Evolutionary conservation across 2,329 filamentous ascomycete genomes (phyloP).

Genomic region (Lojkania enalia): DNA sequence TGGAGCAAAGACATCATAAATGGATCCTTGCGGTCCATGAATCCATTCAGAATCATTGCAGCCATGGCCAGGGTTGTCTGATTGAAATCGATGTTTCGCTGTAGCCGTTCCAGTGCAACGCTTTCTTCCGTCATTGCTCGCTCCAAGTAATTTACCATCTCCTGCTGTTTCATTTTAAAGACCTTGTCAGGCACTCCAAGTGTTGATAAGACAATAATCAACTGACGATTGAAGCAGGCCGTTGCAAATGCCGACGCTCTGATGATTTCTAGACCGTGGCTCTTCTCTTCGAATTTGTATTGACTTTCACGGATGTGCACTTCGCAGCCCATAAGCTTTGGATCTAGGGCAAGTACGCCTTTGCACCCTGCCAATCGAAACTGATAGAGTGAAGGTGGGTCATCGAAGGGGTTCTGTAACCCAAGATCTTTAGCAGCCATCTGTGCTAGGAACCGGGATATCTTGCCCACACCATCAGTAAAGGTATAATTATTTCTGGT

Average conservation of each 20-base stretch:
- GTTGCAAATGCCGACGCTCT: slow-evolving; percentile 74
- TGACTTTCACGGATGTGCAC: slow-evolving; percentile 84
- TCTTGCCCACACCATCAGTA: slow-evolving; percentile 90
- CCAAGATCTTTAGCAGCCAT: slow-evolving; percentile 73
- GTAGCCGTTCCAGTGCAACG: slow-evolving; percentile 69
- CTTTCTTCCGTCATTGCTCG: slow-evolving; percentile 67
- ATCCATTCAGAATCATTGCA: slow-evolving; percentile 76
- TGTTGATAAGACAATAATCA: slow-evolving; percentile 80
- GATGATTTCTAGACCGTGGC: slow-evolving; percentile 81
- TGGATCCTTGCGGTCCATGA: slow-evolving; percentile 74
- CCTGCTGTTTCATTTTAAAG: slow-evolving; percentile 68
- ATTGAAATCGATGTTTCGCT: slow-evolving; percentile 81
- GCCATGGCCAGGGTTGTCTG: slow-evolving; percentile 75
- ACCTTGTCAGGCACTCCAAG: slow-evolving; percentile 70
- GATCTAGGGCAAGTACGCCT: slow-evolving; percentile 79
- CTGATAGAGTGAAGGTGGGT: slow-evolving; percentile 80
- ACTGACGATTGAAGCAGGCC: slow-evolving; percentile 85
- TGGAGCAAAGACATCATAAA: slow-evolving; percentile 79
- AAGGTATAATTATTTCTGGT: slow-evolving; percentile 71
- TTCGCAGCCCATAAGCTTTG: slow-evolving; percentile 66
- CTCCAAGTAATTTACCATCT: slow-evolving; percentile 70
- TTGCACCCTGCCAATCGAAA: slow-evolving; percentile 93
- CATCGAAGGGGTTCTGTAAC: slow-evolving; percentile 55
- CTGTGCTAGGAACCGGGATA: slow-evolving; percentile 76
- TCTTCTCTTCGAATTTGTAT: slow-evolving; percentile 76